Conservation (phyloP, 1,284 basidiomycete genomes). For the Calocybe gambosa region DNA sequence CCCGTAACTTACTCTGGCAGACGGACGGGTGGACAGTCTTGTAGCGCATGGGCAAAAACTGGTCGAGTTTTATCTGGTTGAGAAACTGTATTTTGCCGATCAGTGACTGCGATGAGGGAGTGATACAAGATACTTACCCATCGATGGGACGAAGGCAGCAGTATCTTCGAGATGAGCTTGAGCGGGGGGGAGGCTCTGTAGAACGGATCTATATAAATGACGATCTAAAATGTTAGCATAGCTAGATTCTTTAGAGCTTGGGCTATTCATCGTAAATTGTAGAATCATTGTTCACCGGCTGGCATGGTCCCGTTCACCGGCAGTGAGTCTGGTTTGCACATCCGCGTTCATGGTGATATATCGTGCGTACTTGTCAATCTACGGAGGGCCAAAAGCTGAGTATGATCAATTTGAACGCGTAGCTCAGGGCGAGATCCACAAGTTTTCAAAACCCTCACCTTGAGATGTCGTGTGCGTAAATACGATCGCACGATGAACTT, state of each 20-base stretch:
- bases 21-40: constrained; percentile 61
- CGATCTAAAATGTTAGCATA: constrained; percentile 68
- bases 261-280: neutral
- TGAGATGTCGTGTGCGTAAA: constrained; percentile 78
- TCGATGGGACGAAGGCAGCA: constrained; percentile 63
- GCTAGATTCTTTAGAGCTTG: constrained; percentile 29
- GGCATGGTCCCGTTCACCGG: constrained; percentile 76
- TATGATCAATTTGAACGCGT: constrained; percentile 10
- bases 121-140: constrained; percentile 50
- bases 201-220: constrained; percentile 68
- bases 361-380: constrained; percentile 86
- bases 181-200: constrained; percentile 72
- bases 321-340: constrained; percentile 67
- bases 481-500: constrained; percentile 87
- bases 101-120: neutral
- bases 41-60: constrained; percentile 75
- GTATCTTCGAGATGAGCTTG: constrained; percentile 73
- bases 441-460: constrained; percentile 42
- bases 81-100: constrained; percentile 43
- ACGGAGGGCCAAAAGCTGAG: constrained; percentile 15
- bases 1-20: constrained; percentile 61
- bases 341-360: constrained; percentile 66
- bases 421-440: neutral
- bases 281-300: constrained; percentile 41
- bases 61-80: constrained; percentile 68